Percentiles rank a stretch among this genome's conserved stretches.
Evolutionary conservation across 1,284 basidiomycete species (phyloP).

Genomic region (Ganoderma meredithae): DNA sequence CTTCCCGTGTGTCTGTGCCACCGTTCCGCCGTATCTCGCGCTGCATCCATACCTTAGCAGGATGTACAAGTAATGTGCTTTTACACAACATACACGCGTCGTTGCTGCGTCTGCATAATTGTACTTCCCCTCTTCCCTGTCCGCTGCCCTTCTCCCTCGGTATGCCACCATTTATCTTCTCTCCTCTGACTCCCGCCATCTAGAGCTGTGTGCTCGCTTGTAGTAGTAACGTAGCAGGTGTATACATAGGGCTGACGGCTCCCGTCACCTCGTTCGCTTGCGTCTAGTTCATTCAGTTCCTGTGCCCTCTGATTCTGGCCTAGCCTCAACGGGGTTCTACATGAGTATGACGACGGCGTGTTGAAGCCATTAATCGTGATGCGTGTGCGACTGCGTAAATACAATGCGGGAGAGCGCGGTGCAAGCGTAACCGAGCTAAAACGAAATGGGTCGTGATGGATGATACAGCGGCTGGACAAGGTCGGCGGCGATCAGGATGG

Average conservation of each 20-base stretch:
- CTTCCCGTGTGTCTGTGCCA: conserved; percentile 19
- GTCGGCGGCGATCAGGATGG: background rate
- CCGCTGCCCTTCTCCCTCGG: background rate
- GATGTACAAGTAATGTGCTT: conserved; percentile 19
- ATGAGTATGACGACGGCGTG: background rate
- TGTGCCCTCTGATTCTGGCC: background rate
- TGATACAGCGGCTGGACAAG: conserved; percentile 17
- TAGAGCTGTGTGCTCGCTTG: conserved; percentile 11
- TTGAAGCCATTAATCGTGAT: conserved; percentile 1
- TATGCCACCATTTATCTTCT: background rate
- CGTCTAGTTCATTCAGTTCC: background rate
- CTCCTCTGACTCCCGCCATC: background rate
- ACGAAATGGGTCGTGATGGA: conserved; percentile 8
- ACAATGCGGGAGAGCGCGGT: conserved; percentile 1
- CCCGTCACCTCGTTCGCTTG: too few relatives aligned
- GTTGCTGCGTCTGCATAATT: conserved; percentile 11
- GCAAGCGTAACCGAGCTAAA: background rate
- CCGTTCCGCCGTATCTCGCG: background rate
- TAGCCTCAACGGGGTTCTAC: background rate
- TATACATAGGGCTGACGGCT: conserved; percentile 19
- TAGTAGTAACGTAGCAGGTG: conserved; percentile 20
- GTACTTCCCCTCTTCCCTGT: background rate
- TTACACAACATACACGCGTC: conserved; percentile 6
- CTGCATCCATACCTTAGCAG: conserved; percentile 12
- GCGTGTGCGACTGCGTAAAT: background rate